Percentiles rank a stretch among this genome's conserved stretches.
These are phyloP conservation scores for Cryptococcus floricola DNA, from an alignment of 1,284 basidiomycete species.

Conservation along the genomic window DNA sequence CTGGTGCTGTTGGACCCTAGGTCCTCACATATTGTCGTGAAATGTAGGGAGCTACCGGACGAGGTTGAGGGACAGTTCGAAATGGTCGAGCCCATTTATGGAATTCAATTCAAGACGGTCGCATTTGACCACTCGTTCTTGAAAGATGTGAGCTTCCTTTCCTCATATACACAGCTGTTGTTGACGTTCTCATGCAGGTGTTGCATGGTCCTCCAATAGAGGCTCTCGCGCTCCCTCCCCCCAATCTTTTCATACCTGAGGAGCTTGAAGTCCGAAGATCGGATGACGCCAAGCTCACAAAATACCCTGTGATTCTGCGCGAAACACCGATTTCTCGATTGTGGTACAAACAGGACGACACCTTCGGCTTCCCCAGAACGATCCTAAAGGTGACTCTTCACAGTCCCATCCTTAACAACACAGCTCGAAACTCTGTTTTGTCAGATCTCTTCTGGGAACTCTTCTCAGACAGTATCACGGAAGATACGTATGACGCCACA, in stretches of 20 bases:
- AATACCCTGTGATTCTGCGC: constrained; percentile 69
- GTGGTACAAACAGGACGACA: constrained; percentile 96
- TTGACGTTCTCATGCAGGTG: not conserved
- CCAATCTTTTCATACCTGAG: constrained; percentile 86
- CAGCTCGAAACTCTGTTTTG: constrained; percentile 46
- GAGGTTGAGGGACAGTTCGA: constrained; percentile 60
- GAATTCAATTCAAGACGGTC: constrained; percentile 72
- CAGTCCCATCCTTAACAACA: constrained; percentile 44
- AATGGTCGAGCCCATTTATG: constrained; percentile 75
- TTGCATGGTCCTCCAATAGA: constrained; percentile 56
- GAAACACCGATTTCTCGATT: constrained; percentile 67
- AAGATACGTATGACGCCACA: constrained; percentile 90
- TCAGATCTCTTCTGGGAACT: constrained; percentile 69
- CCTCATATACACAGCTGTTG: not conserved
- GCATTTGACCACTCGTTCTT: constrained; percentile 64
- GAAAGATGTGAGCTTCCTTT: constrained; percentile 53
- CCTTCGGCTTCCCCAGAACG: constrained; percentile 85
- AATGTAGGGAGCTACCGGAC: constrained; percentile 57
- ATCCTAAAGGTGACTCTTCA: constrained; percentile 29
- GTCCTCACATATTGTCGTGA: constrained; percentile 50
- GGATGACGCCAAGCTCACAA: constrained; percentile 63
- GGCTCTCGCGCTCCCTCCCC: constrained; percentile 71
- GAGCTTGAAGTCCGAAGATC: constrained; percentile 76
- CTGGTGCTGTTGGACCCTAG: constrained; percentile 64
- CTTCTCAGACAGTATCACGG: constrained; percentile 81